Evolutionary conservation across 2,329 filamentous ascomycete species (phyloP), one percentile per base, ranked within the genome.

Genomic region (Phialophora chinensis): DNA sequence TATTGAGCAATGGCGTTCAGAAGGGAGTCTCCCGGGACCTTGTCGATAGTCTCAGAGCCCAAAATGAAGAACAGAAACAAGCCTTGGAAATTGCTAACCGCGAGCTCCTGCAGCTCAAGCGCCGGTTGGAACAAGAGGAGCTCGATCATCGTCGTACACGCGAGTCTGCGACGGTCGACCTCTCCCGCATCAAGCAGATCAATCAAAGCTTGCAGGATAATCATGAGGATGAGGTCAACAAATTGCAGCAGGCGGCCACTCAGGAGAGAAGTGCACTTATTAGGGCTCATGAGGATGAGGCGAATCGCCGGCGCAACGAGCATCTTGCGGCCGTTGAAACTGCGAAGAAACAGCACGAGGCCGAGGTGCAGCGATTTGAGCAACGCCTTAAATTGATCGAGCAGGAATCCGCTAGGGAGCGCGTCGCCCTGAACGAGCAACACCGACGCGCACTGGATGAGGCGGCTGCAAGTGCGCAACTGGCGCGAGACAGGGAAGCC

Each of bases 11-110:
- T 74, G 91, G 91, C 0, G 81, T 93, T 11, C 89, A 95, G 72
- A 93, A 94, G 74, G 94, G 94, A 3, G 91, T 99, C 44, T 97
- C 96, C n/a, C 87, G 94, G 49, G 92, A 98, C 73, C 82, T 98
- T 44, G 91, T 99, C 3, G 95, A 99, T 76, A 90, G 90, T 0
- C 82, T 99, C 35, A 88, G 92, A 58, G 84, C 84, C 4, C 90
- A 97, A 75, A 78, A 96, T 0, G 88, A 91, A 66, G 89, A 94
- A 66, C 92, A 90, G 69, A 88, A 88, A 25, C 82, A 86, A 68
- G 81, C 81, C 1, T 79, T 89, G 33, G 82, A 87, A 66, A 84
- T 85, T 52, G 75, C 86, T 33, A 86, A 88, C 73, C 80, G 82
- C 10, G 84, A 87, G 42, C 75, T 86, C 29, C 76, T 88, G 53